Evolutionary conservation across 2,329 filamentous ascomycete genomes (phyloP).

Genomic region (Aspergillus costaricaensis): DNA sequence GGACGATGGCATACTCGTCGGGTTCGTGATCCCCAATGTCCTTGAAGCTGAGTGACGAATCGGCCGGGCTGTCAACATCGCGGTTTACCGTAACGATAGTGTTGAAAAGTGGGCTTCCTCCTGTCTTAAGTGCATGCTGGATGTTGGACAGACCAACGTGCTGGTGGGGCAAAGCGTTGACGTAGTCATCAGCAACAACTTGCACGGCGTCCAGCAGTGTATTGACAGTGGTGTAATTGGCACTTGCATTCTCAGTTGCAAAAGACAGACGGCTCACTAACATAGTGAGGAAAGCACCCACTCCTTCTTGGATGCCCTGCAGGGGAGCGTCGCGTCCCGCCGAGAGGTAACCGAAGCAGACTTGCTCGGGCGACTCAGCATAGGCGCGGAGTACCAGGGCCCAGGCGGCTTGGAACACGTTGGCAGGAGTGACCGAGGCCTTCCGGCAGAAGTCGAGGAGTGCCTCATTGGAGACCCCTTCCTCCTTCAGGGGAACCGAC

Average conservation of each 20-base stretch:
- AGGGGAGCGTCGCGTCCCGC: neutral
- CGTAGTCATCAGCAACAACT: neutral
- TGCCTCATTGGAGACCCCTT: neutral
- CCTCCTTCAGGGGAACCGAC: neutral
- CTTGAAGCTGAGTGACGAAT: neutral
- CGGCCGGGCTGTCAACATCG: neutral
- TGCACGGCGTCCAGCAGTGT: neutral
- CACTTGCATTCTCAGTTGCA: neutral
- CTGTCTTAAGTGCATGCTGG: neutral
- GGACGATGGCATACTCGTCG: neutral
- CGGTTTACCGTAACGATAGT: neutral
- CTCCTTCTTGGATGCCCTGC: neutral
- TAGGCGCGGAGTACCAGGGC: neutral
- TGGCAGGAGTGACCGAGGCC: neutral
- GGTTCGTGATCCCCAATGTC: neutral
- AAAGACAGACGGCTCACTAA: neutral
- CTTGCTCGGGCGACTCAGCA: neutral
- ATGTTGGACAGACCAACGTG: neutral
- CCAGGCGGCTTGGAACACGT: neutral
- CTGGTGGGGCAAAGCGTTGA: neutral
- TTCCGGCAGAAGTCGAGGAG: neutral
- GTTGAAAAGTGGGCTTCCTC: neutral
- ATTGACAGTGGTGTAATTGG: neutral
- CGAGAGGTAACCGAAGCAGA: neutral
- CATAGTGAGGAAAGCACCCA: neutral